phyloP scores from a whole-genome alignment of 768 basidiomycete genomes.

The Tephrocybe sp. region DNA sequence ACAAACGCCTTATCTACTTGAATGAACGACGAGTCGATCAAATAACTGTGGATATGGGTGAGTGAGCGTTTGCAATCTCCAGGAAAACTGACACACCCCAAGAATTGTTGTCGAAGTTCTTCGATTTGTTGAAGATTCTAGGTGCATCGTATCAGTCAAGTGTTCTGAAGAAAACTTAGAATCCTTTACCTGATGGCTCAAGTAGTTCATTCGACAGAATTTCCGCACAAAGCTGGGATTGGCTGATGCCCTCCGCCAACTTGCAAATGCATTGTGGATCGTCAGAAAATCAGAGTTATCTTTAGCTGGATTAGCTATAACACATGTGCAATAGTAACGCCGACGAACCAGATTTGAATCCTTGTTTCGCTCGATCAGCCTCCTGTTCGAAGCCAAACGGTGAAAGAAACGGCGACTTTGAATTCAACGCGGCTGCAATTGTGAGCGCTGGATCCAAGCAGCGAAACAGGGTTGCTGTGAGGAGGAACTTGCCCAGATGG shows the following conservation, averaged over 20 bases:
- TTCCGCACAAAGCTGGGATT: conserved; percentile 63
- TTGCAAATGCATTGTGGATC: conserved; percentile 84
- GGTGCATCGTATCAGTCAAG: not conserved
- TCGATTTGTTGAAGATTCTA: conserved; percentile 95
- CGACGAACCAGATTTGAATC: conserved; percentile 71
- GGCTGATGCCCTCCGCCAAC: conserved; percentile 78
- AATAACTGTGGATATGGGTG: conserved; percentile 49
- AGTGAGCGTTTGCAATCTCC: conserved; percentile 5
- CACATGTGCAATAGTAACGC: not conserved
- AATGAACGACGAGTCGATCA: conserved; percentile 88
- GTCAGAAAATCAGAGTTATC: conserved; percentile 96
- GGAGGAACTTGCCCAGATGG: conserved; percentile 90
- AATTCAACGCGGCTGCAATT: conserved; percentile 89
- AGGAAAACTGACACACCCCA: conserved; percentile 46
- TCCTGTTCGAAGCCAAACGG: conserved; percentile 87
- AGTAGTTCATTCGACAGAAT: conserved; percentile 78
- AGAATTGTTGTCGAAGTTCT: conserved; percentile 89
- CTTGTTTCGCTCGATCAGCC: conserved; percentile 79
- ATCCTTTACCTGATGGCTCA: conserved; percentile 74
- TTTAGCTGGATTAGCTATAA: conserved; percentile 25
- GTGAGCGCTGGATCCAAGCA: conserved; percentile 97
- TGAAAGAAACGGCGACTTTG: conserved; percentile 90
- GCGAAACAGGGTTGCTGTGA: conserved; percentile 79
- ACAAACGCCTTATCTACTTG: conserved; percentile 62
- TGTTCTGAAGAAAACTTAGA: not conserved